These are phyloP conservation scores for Stellera chamaejasme DNA, from an alignment of 345 rosid species.

Conservation along the genomic window DNA sequence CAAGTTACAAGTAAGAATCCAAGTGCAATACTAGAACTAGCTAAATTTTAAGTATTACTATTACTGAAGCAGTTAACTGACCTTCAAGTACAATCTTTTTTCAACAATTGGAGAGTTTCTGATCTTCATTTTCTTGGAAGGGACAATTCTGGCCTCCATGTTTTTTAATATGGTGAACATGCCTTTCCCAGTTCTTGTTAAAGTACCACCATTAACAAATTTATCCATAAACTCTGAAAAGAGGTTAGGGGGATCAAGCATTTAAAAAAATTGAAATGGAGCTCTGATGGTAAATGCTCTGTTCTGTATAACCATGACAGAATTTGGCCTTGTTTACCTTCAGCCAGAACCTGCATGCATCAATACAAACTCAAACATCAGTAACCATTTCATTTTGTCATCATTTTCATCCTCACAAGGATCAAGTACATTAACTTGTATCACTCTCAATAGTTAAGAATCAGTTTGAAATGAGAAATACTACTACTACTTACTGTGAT, in stretches of 20 bases:
- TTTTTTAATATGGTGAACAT: slow-evolving; percentile 44
- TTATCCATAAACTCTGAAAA: slow-evolving; percentile 73
- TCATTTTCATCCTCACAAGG: too few species aligned
- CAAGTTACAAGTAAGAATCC: slow-evolving; percentile 10
- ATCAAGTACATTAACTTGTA: too few species aligned
- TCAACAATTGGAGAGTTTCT: not conserved
- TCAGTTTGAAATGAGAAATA: not conserved
- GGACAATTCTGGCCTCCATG: slow-evolving; percentile 30
- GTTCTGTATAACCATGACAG: slow-evolving; percentile 11
- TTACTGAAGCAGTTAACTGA: slow-evolving; percentile 4
- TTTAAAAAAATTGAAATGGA: not conserved
- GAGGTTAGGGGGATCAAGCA: not conserved
- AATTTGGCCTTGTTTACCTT: slow-evolving; percentile 40
- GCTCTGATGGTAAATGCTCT: not conserved
- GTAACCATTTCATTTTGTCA: not conserved
- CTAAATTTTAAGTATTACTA: too few species aligned
- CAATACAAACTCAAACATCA: not conserved
- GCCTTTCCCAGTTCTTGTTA: slow-evolving; percentile 57
- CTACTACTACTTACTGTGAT: slow-evolving; percentile 58
- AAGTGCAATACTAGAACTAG: not conserved
- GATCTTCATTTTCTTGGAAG: not conserved
- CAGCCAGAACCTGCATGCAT: slow-evolving; percentile 59
- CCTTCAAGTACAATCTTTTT: slow-evolving; percentile 61
- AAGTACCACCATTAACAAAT: slow-evolving; percentile 57
- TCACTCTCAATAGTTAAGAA: too few species aligned